These are phyloP conservation scores for Puccinellia tenuiflora DNA, from an alignment of 176 grass and related monocot genomes.

Conservation along the genomic window DNA sequence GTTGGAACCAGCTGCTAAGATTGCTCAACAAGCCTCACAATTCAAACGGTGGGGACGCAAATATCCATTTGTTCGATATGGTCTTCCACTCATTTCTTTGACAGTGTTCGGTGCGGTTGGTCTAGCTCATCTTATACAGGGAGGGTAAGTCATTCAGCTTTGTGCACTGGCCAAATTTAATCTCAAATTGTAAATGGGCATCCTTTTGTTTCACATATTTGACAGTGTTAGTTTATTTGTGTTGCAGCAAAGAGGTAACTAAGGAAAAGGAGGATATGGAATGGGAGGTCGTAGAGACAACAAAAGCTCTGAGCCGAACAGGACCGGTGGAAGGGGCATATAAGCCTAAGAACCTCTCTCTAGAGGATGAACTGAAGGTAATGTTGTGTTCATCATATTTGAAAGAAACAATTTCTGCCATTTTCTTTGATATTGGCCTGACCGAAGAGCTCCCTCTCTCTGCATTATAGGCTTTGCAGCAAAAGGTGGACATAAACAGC, in stretches of 20 bases:
- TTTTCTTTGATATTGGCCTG: neutral
- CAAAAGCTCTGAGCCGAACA: slow-evolving; percentile 63
- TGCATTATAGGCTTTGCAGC: slow-evolving; percentile 61
- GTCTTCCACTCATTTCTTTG: slow-evolving; percentile 79
- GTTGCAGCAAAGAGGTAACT: slow-evolving; percentile 76
- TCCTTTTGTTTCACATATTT: slow-evolving; percentile 9
- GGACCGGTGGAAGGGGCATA: slow-evolving; percentile 70
- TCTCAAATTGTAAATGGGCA: neutral
- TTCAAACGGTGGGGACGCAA: slow-evolving; percentile 74
- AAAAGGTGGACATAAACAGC: slow-evolving; percentile 86
- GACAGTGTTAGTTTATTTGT: neutral
- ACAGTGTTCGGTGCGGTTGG: slow-evolving; percentile 82
- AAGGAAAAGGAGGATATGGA: slow-evolving; percentile 97
- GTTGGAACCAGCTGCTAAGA: slow-evolving; percentile 26
- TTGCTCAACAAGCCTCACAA: slow-evolving; percentile 42
- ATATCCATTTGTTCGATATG: slow-evolving; percentile 77
- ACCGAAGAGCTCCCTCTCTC: neutral
- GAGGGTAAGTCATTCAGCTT: slow-evolving; percentile 43
- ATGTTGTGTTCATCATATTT: slow-evolving; percentile 7
- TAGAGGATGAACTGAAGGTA: slow-evolving; percentile 90
- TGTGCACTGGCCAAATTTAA: neutral
- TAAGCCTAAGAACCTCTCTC: slow-evolving; percentile 70
- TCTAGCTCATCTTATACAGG: slow-evolving; percentile 85
- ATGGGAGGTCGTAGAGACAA: slow-evolving; percentile 89
- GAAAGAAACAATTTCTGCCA: neutral